Conservation (phyloP, 805 yeast species). For the Ogataea ramenticola region DNA sequence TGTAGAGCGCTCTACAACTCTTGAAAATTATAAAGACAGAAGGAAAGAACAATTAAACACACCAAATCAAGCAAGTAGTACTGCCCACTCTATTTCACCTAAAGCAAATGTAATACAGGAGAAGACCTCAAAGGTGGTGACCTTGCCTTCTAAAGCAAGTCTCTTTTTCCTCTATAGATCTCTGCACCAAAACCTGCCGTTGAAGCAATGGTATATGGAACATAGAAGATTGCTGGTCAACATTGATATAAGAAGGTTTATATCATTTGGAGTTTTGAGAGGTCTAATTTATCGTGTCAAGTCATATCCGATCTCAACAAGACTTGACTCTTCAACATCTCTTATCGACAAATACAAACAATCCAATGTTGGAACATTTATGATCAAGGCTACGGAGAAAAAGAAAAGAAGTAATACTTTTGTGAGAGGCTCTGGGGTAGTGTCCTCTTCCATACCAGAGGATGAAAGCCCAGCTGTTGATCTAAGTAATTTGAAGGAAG, state of each 20-base stretch:
- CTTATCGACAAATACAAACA: background rate
- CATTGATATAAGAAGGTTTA: slow-evolving; percentile 77
- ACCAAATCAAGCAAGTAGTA: background rate
- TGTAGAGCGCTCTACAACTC: background rate
- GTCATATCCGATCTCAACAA: slow-evolving; percentile 58
- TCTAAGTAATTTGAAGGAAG: slow-evolving; percentile 11
- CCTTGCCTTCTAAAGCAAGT: slow-evolving; percentile 55
- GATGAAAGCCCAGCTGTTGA: slow-evolving; percentile 17
- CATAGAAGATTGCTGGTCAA: slow-evolving; percentile 49
- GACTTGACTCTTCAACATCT: slow-evolving; percentile 26
- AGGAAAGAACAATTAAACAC: background rate
- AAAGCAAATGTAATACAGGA: background rate
- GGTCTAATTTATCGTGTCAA: slow-evolving; percentile 78
- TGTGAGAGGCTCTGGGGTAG: slow-evolving; percentile 3
- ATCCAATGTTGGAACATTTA: slow-evolving; percentile 22
- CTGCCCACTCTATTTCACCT: background rate
- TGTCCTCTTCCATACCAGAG: slow-evolving; percentile 7
- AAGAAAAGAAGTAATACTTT: slow-evolving; percentile 1
- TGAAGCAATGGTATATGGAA: slow-evolving; percentile 76
- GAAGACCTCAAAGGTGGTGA: background rate
- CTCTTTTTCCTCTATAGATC: slow-evolving; percentile 71
- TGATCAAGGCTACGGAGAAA: background rate
- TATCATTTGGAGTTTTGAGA: slow-evolving; percentile 79
- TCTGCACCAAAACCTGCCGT: slow-evolving; percentile 66
- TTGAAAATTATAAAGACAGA: background rate